Percentiles rank a stretch among this genome's conserved stretches.
phyloP scores from a whole-genome alignment of 2,329 filamentous ascomycete species.

The Diaporthe velutina region DNA sequence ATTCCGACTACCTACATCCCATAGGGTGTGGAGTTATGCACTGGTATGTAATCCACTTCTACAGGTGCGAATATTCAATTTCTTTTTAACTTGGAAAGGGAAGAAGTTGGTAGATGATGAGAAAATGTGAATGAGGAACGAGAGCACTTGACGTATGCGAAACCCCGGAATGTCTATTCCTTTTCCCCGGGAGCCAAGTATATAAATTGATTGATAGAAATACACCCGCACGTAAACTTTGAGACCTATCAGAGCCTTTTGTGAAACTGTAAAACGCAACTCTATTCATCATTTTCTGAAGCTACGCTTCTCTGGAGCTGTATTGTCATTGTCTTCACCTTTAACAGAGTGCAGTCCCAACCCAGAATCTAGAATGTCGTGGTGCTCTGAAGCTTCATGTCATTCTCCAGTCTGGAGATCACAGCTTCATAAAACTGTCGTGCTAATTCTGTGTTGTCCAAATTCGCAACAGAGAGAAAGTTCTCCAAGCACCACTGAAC shows the following conservation, averaged over 20 bases:
- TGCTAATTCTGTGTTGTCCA: not conserved
- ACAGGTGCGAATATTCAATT: too few relatives aligned
- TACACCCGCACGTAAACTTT: too few relatives aligned
- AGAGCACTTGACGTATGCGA: too few relatives aligned
- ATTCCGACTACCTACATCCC: too few relatives aligned
- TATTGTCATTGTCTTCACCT: not conserved
- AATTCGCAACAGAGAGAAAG: not conserved
- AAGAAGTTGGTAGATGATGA: conserved; percentile 12
- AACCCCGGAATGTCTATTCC: too few relatives aligned
- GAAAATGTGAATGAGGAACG: conserved; percentile 3
- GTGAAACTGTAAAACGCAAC: not conserved
- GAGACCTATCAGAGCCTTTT: too few relatives aligned
- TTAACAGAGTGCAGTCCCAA: not conserved
- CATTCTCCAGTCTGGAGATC: not conserved
- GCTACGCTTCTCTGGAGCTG: not conserved
- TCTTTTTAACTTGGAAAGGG: conserved; percentile 41
- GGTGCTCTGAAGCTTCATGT: not conserved
- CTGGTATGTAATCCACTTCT: too few relatives aligned
- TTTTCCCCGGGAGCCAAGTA: too few relatives aligned
- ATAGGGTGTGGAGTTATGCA: too few relatives aligned
- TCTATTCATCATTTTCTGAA: not conserved
- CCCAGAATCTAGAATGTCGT: not conserved
- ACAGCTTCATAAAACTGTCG: not conserved
- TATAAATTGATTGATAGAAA: too few relatives aligned
- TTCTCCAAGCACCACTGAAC: not conserved